These are phyloP conservation scores for Auricularia cornea DNA, from an alignment of 768 basidiomycete genomes.

Conservation along the genomic window DNA sequence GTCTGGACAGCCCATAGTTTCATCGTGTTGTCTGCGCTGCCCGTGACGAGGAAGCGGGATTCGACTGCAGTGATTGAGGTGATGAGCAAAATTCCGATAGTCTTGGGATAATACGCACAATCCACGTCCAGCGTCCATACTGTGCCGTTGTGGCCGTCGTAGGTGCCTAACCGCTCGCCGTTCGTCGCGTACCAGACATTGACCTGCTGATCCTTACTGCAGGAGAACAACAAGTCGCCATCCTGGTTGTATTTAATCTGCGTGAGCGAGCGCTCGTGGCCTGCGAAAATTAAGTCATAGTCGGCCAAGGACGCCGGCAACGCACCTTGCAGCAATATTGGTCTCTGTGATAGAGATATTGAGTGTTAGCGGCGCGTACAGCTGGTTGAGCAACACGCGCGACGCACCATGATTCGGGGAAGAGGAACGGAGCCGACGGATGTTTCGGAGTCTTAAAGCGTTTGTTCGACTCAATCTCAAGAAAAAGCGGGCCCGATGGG, in stretches of 20 bases:
- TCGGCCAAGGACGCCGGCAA: not conserved
- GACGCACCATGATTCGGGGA: no score
- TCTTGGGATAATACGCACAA: constrained; percentile 44
- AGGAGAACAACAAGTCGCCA: constrained; percentile 92
- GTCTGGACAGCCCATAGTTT: constrained; percentile 83
- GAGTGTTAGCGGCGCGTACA: no score
- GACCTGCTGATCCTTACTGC: constrained; percentile 90
- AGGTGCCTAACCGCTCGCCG: constrained; percentile 94
- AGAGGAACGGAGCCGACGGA: no score
- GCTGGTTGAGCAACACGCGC: no score
- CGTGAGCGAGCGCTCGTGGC: constrained; percentile 94
- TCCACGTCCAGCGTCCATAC: constrained; percentile 97
- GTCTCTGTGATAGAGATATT: not conserved
- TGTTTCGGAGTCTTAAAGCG: no score
- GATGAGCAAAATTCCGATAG: constrained; percentile 3
- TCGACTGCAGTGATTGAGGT: constrained; percentile 45
- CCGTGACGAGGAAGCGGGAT: constrained; percentile 80
- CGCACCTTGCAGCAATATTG: not conserved
- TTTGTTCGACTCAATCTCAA: no score
- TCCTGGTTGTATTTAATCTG: constrained; percentile 97
- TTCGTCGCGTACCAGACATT: constrained; percentile 98
- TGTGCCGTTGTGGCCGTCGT: constrained; percentile 90
- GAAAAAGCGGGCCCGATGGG: no score
- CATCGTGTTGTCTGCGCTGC: constrained; percentile 90
- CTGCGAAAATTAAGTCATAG: constrained; percentile 29